Base-by-base conservation (phyloP, 2,329 filamentous ascomycete genomes). In the Calonectria multiphialidica region DNA sequence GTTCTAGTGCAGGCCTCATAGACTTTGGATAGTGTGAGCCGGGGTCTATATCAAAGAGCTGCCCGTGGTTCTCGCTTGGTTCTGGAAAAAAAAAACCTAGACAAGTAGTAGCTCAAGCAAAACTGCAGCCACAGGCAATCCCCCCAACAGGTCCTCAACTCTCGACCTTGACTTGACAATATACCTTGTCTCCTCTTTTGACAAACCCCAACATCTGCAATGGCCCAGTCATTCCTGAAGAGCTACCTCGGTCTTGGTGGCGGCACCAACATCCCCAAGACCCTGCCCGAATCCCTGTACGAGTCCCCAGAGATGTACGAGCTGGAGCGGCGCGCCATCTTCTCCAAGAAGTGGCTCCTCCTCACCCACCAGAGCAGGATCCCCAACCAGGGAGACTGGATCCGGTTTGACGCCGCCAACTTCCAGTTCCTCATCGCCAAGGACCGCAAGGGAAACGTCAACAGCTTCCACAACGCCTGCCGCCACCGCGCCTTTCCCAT, bases 391-490 rank as follows among this genome's bases (percentile, higher is more conserved):
- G 91, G 90, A 6, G 88, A 91, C 78, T 93, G 88, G 81, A 84
- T 91, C 33, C 86, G 87, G 23, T 91, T 87, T 72, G 84, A 88
- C 15, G 80, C 90, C 6, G 89, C 90, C 8, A 89, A 87, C 15
- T 91, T 88, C 80, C 84, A 89, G 28, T 89, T 92, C 79, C 82
- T 92, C 75, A 80, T 91, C 13, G 83, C 85, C 65, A 82, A 82
- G 18, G 88, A 90, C 77, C 85, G 87, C 30, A 82, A 87, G 10
- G 86, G 86, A 12, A 85, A 86, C 7, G 87, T 91, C 80, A 88
- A 90, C 70, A 90, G 86, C 18, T 92, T 92, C 79, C 90, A 92
- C 82, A 92, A 92, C 76, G 85, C 92, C 42, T 92, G 91, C 81
- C 83, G 90, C 2, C 90, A 92, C 79, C 85, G 90, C 8, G 90